Conservation (phyloP, 345 rosid genomes). For the Linum lewisii region DNA sequence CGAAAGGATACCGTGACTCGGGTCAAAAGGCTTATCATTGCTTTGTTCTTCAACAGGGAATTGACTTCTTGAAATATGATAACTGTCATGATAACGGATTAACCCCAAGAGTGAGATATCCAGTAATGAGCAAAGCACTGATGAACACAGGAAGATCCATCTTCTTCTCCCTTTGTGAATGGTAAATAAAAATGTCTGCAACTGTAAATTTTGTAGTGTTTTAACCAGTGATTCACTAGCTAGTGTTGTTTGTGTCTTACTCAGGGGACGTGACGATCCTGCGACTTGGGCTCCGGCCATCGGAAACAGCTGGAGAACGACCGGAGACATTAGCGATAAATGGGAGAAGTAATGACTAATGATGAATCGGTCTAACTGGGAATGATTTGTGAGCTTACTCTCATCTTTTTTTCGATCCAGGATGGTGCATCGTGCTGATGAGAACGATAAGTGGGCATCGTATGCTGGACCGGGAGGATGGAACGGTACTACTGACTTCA, state of each 20-base stretch:
- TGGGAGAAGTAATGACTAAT: neutral
- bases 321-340: constrained; percentile 19
- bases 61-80: constrained; percentile 32
- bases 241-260: neutral
- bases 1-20: too few species aligned
- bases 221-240: neutral
- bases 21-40: neutral
- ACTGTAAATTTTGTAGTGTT: neutral
- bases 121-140: constrained; percentile 26
- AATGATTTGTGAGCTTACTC: neutral
- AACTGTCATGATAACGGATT: constrained; percentile 24
- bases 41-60: constrained; percentile 15
- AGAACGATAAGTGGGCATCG: constrained; percentile 68
- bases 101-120: constrained; percentile 26
- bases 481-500: constrained; percentile 53
- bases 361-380: neutral
- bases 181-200: constrained; percentile 13
- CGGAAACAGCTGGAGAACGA: constrained; percentile 21
- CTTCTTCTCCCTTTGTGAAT: constrained; percentile 39
- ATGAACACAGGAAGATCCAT: constrained; percentile 29
- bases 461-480: constrained; percentile 92
- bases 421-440: constrained; percentile 59
- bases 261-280: constrained; percentile 19
- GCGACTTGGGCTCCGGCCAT: constrained; percentile 16
- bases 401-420: constrained; percentile 17